Base-by-base conservation (phyloP, 1,284 basidiomycete species). In the Melampsora americana region DNA sequence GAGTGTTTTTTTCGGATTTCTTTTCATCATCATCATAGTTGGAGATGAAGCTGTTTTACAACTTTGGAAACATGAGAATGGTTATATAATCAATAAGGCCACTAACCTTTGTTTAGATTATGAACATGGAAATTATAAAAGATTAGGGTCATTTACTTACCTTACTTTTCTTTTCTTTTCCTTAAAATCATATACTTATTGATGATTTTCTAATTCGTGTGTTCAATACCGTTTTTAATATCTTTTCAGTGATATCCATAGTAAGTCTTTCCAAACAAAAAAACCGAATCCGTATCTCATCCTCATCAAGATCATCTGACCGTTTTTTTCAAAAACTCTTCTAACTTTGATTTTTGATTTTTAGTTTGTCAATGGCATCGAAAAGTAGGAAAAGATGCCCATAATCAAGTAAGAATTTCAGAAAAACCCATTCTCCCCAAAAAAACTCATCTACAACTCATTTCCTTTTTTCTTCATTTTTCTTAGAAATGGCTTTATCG, bases 331-430 rank as follows among this genome's bases (percentile, higher is more conserved):
- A n/a, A n/a, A n/a, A n/a, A n/a, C n/a, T n/a, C 35, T 35, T 35
- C 3, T 35, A 35, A 35, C 35, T 35, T 35, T 3, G 35, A 5
- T 35, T 35, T 3, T 35, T 35, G 35, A 35, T 35, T 35, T 35
- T 5, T 35, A 74, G 71, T 74, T 42, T 74, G 71, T 46, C 71
- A 74, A 42, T 74, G 71, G 71, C 71, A 74, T 42, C n/a, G 56
- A 44, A 74, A 74, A 32, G 64, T 74, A 14, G 71, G 71, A 12
- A 66, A 66, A 50, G 71, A 74, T 30, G 64, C 64, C 0, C 71
- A 74, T 20, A 74, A 74, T 42, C 71, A 74, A 42, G 71, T 66
- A 35, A 59, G 48, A 11, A 32, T 48, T 50, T 64, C 42, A 12
- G 3, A 11, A 20, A 32, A 23, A 64, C 23, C 20, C 18, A 48